Evolutionary conservation across 305 asterid genomes (phyloP), one percentile per base, ranked within the genome.

Genomic region (Nicotiana rustica): DNA sequence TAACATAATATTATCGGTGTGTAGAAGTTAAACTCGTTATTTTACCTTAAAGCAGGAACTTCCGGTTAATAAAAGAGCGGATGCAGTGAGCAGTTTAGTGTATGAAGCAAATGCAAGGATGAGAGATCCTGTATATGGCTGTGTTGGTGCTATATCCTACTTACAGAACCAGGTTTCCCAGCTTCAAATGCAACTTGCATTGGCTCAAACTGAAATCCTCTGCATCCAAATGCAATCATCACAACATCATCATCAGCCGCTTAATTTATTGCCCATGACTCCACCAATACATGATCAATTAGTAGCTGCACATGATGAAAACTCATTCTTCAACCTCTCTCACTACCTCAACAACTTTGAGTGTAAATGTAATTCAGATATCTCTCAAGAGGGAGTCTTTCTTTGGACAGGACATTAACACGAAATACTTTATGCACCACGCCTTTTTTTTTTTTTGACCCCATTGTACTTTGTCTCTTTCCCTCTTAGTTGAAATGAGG

Each of bases 181-280:
- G 10, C 81, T 86, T 6, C 93, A 92, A 81, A 92, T 90, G 95
- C 96, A 92, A 83, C 87, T 93, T 5, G 92, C 92, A 5, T 71
- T 91, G 87, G 93, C 95, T 29, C 91, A 89, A 76, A 91, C 97
- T 0, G 92, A 93, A 88, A 90, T 93, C 15, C 87, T 92, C 5
- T 91, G 90, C 87, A 84, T 88, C 36, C 86, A 86, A 57, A 86
- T 73, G 83, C 82, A 79, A 31, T 57, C 80, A 38, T 55, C 84
- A 8, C 77, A 71, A 55, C 84, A 85, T 38, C 73, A 85, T 38
- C 73, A 79, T 5, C 65, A 82, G 18, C 82, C 36, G 13, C 1
- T 33, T 29, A 8, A 14, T 14, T 33, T 41, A 41, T 57, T 52
- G 52, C 41, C 84, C 0, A 81, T 31, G 73, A 81, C 15, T 2